Evolutionary conservation across 1,284 basidiomycete species (phyloP).

Genomic region (Irpex sp.): DNA sequence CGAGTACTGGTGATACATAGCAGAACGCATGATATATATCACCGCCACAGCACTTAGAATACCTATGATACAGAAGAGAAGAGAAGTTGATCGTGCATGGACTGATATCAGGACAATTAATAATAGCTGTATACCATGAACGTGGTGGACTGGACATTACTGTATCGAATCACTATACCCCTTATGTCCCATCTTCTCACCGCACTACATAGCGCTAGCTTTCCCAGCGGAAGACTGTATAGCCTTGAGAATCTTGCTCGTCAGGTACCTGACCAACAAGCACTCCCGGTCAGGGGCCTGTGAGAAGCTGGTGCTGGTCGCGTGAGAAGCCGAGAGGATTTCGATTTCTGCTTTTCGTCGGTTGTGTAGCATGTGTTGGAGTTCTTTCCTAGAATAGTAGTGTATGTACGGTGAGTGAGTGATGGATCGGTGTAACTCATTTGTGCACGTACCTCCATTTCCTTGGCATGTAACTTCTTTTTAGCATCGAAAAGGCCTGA

Average conservation of each 20-base stretch:
- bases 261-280: conserved; percentile 21
- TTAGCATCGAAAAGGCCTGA: conserved; percentile 69
- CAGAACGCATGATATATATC: neutral
- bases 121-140: too few species aligned
- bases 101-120: too few species aligned
- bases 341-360: conserved; percentile 89
- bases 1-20: neutral
- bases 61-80: too few species aligned
- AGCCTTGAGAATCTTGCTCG: conserved; percentile 17
- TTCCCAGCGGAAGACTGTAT: neutral
- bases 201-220: neutral
- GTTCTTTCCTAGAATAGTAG: conserved; percentile 53
- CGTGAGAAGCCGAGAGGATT: conserved; percentile 40
- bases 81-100: too few species aligned
- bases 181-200: too few species aligned
- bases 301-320: neutral
- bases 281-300: neutral
- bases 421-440: neutral
- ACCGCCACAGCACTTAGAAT: too few species aligned
- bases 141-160: neutral
- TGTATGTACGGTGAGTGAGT: neutral
- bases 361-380: conserved; percentile 70
- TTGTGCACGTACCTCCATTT: conserved; percentile 62
- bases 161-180: neutral
- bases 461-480: conserved; percentile 42